Percentiles rank a stretch among this genome's conserved stretches.
These are phyloP conservation scores for Amylocarpus encephaloides DNA, from an alignment of 2,329 filamentous ascomycete species.

Conservation along the genomic window DNA sequence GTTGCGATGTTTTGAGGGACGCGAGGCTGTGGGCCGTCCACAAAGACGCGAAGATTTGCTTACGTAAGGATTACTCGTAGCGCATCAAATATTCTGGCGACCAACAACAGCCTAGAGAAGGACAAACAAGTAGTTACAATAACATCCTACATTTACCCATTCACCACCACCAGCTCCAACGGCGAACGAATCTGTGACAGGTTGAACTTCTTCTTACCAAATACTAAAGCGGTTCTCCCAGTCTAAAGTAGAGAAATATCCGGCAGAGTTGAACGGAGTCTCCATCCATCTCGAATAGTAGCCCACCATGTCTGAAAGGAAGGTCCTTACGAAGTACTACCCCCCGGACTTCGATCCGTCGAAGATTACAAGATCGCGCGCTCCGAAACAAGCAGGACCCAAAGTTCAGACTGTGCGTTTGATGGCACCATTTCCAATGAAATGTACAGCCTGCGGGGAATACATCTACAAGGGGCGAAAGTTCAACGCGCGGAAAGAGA, in stretches of 20 bases:
- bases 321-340: conserved; percentile 64
- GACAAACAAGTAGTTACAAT: neutral
- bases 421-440: conserved; percentile 84
- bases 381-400: conserved; percentile 65
- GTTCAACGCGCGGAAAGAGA: conserved; percentile 94
- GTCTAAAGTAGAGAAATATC: neutral
- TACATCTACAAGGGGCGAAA: conserved; percentile 92
- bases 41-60: neutral
- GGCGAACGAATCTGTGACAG: too few species aligned
- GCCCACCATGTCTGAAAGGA: conserved; percentile 71
- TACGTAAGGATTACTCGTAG: neutral
- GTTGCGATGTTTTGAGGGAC: conserved; percentile 11
- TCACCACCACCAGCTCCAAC: too few species aligned
- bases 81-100: neutral
- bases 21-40: too few species aligned
- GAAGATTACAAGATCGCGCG: conserved; percentile 64
- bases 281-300: neutral
- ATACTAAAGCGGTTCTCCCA: too few species aligned
- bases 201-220: too few species aligned
- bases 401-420: conserved; percentile 81
- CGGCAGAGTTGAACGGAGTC: neutral
- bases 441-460: conserved; percentile 62
- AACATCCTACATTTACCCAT: neutral
- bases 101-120: neutral
- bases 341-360: conserved; percentile 83